phyloP scores from a whole-genome alignment of 1,284 basidiomycete species.

The Somion occarium region DNA sequence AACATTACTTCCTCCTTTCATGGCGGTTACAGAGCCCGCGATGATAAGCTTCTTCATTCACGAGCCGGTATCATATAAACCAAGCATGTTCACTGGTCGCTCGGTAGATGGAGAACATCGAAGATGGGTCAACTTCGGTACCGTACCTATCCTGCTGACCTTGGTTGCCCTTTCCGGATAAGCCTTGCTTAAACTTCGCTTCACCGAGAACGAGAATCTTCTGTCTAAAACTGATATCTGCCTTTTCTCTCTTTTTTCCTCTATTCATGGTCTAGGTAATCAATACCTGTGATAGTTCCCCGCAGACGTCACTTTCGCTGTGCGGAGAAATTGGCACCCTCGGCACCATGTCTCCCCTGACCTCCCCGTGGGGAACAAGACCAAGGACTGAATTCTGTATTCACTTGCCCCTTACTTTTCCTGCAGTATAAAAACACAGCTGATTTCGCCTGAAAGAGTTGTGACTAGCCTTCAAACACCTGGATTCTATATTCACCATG shows the following conservation, averaged over 20 bases:
- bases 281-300: neutral
- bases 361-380: neutral
- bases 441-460: neutral
- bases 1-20: too few species aligned
- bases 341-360: neutral
- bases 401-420: too few species aligned
- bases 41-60: too few species aligned
- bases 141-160: conserved; percentile 7
- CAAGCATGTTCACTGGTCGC: too few species aligned
- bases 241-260: neutral
- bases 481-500: conserved; percentile 8
- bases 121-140: conserved; percentile 5
- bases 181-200: conserved; percentile 19
- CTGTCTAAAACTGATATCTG: neutral
- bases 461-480: neutral
- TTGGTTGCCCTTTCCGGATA: conserved; percentile 9
- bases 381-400: neutral
- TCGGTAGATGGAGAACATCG: too few species aligned
- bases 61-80: too few species aligned
- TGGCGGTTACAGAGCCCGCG: neutral
- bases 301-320: neutral
- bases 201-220: neutral
- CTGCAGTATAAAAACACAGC: conserved; percentile 1
- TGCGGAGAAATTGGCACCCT: neutral
- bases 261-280: neutral